Base-by-base conservation (phyloP, 129 eudicot species). In the Lactuca saligna region DNA sequence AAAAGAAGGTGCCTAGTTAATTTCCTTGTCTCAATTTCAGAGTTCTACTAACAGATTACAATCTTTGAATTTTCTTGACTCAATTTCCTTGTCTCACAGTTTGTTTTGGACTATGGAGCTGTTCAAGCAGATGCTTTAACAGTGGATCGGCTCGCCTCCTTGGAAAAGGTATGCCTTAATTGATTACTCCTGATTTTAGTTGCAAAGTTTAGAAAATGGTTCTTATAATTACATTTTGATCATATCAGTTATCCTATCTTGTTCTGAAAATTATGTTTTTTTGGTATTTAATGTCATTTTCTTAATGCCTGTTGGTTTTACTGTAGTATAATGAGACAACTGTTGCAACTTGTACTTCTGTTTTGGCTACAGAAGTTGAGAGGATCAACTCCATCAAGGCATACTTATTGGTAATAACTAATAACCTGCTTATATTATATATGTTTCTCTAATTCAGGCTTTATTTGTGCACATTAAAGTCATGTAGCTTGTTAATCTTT, bases 71-170 rank as follows among this genome's bases (percentile, higher is more conserved):
- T 46, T 35, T 41, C 17, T 57, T 58, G 62, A 75, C 62, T 57
- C 6, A n/a, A 17, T 61, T 39, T 25, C 57, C 7, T 59, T 16
- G 13, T 29, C 5, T 60, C 44, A 10, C 79, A 92, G 98, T 86
- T 88, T 62, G 85, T 92, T 57, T 72, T 92, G 72, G 98, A 92
- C 68, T 88, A 95, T 79, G 98, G 96, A 39, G 98, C 98, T 65
- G 96, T 92, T 75, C 98, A 92, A 80, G 98, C 96, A 53, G 98
- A 92, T 84, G 98, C 98, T 53, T 82, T 92, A 80, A 92, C 98
- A 15, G 98, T 92, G 68, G 98, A 92, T 65, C 96, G 96, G 25
- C 96, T 92, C 14, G 98, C 96, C 11, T 92, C 98, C 35, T 75
- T 92, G 72, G 91, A 92, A 73, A 88, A 88, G 95, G 98, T 84